These are phyloP conservation scores for Senna siamea DNA, from an alignment of 306 rosid genomes.

Conservation along the genomic window DNA sequence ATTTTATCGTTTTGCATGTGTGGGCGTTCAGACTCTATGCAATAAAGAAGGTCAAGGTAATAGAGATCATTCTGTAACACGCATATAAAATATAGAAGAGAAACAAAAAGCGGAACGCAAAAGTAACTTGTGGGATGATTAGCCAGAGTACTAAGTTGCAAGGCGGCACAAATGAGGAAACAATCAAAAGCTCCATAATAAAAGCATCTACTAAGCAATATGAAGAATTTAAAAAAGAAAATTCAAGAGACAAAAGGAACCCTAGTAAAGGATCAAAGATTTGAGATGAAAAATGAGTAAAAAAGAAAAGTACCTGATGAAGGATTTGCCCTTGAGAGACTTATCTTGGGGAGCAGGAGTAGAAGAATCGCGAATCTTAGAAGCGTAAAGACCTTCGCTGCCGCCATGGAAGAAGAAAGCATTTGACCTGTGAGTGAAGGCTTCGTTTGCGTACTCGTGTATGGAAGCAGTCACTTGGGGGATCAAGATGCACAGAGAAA, in stretches of 20 bases:
- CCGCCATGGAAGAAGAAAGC: conserved; percentile 99
- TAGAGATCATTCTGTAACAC: background rate
- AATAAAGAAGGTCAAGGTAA: background rate
- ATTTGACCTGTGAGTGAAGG: conserved; percentile 69
- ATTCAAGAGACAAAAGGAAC: background rate
- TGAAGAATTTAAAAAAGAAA: background rate
- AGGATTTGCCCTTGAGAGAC: conserved; percentile 64
- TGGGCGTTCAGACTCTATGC: background rate
- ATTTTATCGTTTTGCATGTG: background rate
- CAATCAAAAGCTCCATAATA: too few species aligned
- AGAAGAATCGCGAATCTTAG: conserved; percentile 47
- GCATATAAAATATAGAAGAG: background rate
- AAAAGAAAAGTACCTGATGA: conserved; percentile 56
- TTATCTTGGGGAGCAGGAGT: conserved; percentile 30
- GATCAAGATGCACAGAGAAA: conserved; percentile 31
- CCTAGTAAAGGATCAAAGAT: background rate
- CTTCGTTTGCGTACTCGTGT: conserved; percentile 69
- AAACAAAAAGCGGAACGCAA: background rate
- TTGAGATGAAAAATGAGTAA: background rate
- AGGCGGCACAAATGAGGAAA: background rate
- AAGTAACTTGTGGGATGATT: too few species aligned
- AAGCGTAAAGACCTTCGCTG: conserved; percentile 78
- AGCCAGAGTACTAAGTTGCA: too few species aligned
- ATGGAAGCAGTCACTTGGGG: conserved; percentile 55
- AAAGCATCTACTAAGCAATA: too few species aligned